Base-by-base conservation (phyloP, 495 filamentous ascomycete genomes). In the Penicillium diatomitis region DNA sequence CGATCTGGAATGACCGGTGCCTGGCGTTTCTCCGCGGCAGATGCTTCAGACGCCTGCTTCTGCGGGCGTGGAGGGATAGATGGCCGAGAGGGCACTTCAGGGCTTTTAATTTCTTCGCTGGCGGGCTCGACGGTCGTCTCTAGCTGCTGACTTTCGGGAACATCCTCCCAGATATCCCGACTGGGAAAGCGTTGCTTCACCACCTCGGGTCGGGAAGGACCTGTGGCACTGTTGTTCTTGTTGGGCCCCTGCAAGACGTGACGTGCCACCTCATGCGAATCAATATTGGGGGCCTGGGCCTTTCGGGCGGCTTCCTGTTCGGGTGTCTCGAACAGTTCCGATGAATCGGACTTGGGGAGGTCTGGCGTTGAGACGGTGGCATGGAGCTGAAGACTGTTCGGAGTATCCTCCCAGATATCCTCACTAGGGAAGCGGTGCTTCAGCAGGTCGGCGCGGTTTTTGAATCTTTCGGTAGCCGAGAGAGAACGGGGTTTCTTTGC, bases 361-460 rank as follows among this genome's bases (percentile, higher is more conserved):
- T 95, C 84, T 3, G 91, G 89, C 0, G 85, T 89, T 5, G 86
- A 83, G 8, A 99, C 90, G 48, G 85, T 90, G 12, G 92, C 81
- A 32, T 87, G 81, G 49, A 88, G 82, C 56, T 90, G 83, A 41
- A 88, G 72, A 68, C 87, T 91, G 67, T 84, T 87, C 4, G 92
- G 92, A 0, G 90, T 86, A 66, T 99, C 92, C 63, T 99, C 92
- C 92, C 92, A 99, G 35, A 96, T 79, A 62, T 99, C 92, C 53
- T 85, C 81, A 63, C 89, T 95, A 0, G 92, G 92, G 68, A 98
- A 98, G 41, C 85, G 80, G 42, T 87, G 86, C 60, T 80, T 78
- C 50, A 78, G 69, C 33, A 73, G 55, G 39, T 81, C 79, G 0
- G 84, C 80, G 34, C 82, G 78, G 36, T 72, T 58, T 61, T 82